phyloP scores from a whole-genome alignment of 257 asterid genomes.

The Forsythia viridissima region DNA sequence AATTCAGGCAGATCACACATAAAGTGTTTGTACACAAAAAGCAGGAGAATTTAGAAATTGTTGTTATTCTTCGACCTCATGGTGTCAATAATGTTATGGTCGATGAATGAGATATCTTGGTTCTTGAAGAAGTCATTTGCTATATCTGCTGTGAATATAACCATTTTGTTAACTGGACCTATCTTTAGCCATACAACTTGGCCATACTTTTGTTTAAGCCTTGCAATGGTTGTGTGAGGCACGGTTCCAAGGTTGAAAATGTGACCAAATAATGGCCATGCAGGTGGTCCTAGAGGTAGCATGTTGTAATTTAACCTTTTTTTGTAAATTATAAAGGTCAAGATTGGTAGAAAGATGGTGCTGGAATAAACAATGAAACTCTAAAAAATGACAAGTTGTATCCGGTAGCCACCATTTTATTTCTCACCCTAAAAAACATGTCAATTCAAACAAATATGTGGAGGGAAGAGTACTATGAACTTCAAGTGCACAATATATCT shows the following conservation, averaged over 20 bases:
- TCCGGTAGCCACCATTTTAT: too few species aligned
- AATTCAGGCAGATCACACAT: too few species aligned
- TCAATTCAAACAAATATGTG: too few species aligned
- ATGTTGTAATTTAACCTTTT: constrained; percentile 6
- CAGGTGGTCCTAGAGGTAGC: constrained; percentile 49
- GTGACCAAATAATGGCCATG: constrained; percentile 25
- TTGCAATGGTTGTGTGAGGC: constrained; percentile 47
- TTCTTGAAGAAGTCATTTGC: constrained; percentile 61
- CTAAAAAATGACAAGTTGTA: too few species aligned
- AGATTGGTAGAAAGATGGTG: background rate
- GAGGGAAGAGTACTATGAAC: too few species aligned
- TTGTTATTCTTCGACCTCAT: background rate
- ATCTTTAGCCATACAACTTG: constrained; percentile 46
- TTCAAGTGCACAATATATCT: too few species aligned
- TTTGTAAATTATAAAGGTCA: background rate
- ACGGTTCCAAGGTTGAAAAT: constrained; percentile 26
- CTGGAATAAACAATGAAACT: too few species aligned
- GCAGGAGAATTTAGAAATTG: too few species aligned
- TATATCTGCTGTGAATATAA: constrained; percentile 32
- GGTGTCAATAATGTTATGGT: too few species aligned
- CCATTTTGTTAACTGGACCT: constrained; percentile 54
- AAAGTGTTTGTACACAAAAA: too few species aligned
- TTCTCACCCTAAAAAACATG: too few species aligned
- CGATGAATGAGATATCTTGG: constrained; percentile 48
- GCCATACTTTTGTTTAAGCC: constrained; percentile 35